Conservation (phyloP, 2,329 filamentous ascomycete species). For the Phialophora tarda region DNA sequence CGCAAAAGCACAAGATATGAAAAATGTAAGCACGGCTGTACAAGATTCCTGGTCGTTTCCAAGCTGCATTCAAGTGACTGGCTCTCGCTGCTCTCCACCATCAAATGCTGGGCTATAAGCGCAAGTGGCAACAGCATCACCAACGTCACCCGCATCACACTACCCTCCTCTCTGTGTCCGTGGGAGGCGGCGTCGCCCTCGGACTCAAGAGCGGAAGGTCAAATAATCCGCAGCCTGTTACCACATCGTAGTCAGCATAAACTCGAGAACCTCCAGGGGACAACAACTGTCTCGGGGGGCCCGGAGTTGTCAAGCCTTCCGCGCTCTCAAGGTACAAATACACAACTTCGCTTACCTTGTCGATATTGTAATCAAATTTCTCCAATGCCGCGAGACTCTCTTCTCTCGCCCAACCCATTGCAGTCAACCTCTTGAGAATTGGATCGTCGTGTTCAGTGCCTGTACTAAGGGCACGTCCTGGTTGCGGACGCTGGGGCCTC, state of each 20-base stretch:
- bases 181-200: not conserved
- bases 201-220: constrained; percentile 35
- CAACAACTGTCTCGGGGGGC: not conserved
- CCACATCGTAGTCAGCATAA: constrained; percentile 11
- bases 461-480: constrained; percentile 66
- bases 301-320: not conserved
- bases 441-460: constrained; percentile 86
- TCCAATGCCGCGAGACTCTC: constrained; percentile 81
- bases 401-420: constrained; percentile 81
- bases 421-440: constrained; percentile 84
- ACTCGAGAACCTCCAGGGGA: not conserved
- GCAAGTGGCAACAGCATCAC: not conserved
- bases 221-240: constrained; percentile 43
- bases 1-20: not conserved
- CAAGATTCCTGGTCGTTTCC: not conserved
- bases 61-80: not conserved
- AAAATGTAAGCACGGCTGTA: constrained; percentile 1
- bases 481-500: constrained; percentile 38
- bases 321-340: not conserved
- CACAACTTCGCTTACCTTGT: constrained; percentile 72
- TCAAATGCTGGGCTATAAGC: not conserved
- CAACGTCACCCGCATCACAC: not conserved
- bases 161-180: not conserved
- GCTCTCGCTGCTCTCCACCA: not conserved
- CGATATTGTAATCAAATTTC: constrained; percentile 94